Percentiles rank a stretch among this genome's conserved stretches.
These are phyloP conservation scores for Capronia americana DNA, from an alignment of 2,329 filamentous ascomycete genomes.

Conservation along the genomic window DNA sequence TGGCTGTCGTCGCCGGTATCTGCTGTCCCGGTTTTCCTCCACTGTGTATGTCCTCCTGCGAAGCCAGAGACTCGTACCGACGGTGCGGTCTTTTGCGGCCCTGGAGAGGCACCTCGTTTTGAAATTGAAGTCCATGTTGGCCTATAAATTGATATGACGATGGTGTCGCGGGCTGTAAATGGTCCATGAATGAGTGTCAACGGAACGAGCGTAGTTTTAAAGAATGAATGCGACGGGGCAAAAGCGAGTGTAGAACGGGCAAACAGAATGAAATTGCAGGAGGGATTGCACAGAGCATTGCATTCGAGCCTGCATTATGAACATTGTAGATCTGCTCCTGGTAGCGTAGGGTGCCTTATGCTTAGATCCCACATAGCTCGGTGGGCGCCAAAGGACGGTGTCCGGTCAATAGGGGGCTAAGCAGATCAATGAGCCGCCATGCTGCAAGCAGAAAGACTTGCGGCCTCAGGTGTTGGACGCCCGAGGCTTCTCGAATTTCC, in stretches of 20 bases:
- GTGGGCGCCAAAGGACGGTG: background rate
- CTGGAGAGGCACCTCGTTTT: constrained; percentile 6
- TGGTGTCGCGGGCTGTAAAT: background rate
- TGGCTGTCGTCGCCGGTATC: background rate
- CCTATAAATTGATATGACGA: background rate
- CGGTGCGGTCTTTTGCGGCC: background rate
- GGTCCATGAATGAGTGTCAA: background rate
- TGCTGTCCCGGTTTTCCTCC: background rate
- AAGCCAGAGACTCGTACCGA: background rate
- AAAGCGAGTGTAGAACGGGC: background rate
- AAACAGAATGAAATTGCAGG: background rate
- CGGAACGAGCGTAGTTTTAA: background rate
- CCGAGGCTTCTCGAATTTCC: background rate
- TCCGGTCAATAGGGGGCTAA: background rate
- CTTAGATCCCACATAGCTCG: background rate
- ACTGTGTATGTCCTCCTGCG: background rate
- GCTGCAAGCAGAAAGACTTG: background rate
- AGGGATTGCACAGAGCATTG: background rate
- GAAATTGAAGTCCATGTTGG: background rate
- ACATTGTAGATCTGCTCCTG: background rate
- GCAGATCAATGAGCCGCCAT: background rate
- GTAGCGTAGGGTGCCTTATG: background rate
- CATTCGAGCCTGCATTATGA: background rate
- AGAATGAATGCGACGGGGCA: background rate
- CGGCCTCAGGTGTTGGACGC: too few relatives aligned